phyloP scores from a whole-genome alignment of 2,329 filamentous ascomycete species.

The Cladosporium cucumerinum region DNA sequence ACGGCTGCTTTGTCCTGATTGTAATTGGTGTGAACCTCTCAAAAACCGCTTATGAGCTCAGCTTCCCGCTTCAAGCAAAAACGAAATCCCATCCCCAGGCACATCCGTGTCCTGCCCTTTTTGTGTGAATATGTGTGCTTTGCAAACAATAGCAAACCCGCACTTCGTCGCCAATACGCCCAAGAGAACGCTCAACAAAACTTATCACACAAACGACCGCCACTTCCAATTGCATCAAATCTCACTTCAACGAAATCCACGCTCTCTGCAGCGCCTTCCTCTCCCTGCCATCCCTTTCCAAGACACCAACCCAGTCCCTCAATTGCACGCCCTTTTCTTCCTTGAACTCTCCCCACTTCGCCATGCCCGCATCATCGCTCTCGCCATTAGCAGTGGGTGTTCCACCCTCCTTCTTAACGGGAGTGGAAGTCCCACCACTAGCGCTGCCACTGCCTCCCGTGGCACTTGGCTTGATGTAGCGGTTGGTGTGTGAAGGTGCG shows the following conservation, averaged over 20 bases:
- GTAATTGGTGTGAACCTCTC: no score
- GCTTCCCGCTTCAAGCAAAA: no score
- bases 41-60: no score
- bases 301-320: conserved; percentile 73
- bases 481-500: conserved; percentile 53
- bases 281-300: conserved; percentile 75
- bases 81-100: neutral
- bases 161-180: neutral
- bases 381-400: conserved; percentile 16
- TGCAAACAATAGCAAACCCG: neutral
- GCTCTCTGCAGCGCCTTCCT: conserved; percentile 59
- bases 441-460: conserved; percentile 17
- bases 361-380: conserved; percentile 20
- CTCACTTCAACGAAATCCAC: conserved; percentile 15
- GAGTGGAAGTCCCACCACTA: conserved; percentile 24
- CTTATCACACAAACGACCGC: neutral
- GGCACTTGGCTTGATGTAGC: conserved; percentile 29
- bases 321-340: conserved; percentile 81
- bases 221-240: neutral
- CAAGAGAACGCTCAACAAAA: neutral
- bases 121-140: neutral
- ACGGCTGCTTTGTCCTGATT: no score
- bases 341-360: conserved; percentile 43
- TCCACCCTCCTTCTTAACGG: conserved; percentile 16
- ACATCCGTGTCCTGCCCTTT: neutral